Percentiles rank a stretch among this genome's conserved stretches.
phyloP scores from a whole-genome alignment of 2,329 filamentous ascomycete species.

The Fonsecaea nubica region DNA sequence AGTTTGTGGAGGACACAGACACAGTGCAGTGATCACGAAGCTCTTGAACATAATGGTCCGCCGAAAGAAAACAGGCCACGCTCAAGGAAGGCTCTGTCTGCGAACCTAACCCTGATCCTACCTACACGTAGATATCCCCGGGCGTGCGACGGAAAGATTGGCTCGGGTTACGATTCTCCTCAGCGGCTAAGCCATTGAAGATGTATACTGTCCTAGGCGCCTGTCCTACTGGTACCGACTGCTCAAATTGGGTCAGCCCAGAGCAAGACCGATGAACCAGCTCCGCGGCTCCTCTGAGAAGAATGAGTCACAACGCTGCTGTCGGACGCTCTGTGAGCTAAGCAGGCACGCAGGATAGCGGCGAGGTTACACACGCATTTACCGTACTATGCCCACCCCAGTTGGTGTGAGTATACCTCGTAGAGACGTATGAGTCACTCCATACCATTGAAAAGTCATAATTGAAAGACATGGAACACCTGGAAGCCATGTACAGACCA shows the following conservation, averaged over 20 bases:
- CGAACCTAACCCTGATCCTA: too few relatives aligned
- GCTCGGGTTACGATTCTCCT: too few relatives aligned
- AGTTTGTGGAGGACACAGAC: background rate
- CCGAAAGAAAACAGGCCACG: background rate
- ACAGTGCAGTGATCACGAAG: background rate
- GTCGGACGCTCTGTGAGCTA: background rate
- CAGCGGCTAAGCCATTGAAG: too few relatives aligned
- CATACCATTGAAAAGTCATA: background rate
- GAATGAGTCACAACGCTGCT: too few relatives aligned
- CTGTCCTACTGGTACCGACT: too few relatives aligned
- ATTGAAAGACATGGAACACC: background rate
- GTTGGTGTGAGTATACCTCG: background rate
- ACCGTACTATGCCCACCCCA: background rate
- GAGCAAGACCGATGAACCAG: too few relatives aligned
- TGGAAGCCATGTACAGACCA: background rate
- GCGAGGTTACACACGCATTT: background rate
- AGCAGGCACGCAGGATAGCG: background rate
- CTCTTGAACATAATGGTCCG: background rate
- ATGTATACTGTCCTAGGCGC: too few relatives aligned
- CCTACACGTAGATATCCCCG: too few relatives aligned
- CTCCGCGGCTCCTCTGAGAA: too few relatives aligned
- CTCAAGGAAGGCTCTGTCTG: background rate
- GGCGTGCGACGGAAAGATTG: too few relatives aligned
- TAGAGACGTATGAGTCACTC: background rate
- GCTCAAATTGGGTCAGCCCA: too few relatives aligned